Conservation (phyloP, 2,329 filamentous ascomycete species). For the Trichophyton verrucosum region DNA sequence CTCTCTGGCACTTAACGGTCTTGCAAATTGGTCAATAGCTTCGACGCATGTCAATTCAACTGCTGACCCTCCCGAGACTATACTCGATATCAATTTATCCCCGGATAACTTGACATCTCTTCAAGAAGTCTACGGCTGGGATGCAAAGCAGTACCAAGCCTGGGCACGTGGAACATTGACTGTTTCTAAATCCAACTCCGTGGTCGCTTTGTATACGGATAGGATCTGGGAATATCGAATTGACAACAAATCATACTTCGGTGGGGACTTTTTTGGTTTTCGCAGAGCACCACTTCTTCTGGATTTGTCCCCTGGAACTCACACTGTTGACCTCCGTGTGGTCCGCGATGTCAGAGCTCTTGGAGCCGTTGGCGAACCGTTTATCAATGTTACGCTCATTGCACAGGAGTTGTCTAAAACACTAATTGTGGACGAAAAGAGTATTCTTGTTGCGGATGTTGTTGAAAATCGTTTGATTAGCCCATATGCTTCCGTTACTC, state of each 20-base stretch:
- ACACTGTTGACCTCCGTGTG: constrained; percentile 42
- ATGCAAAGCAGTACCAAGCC: constrained; percentile 46
- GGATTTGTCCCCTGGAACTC: constrained; percentile 37
- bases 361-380: constrained; percentile 39
- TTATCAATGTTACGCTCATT: constrained; percentile 32
- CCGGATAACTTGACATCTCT: constrained; percentile 43
- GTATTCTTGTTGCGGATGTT: constrained; percentile 41
- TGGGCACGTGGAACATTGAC: constrained; percentile 43
- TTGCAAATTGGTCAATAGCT: constrained; percentile 37
- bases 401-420: constrained; percentile 18
- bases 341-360: constrained; percentile 46
- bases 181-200: constrained; percentile 21
- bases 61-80: constrained; percentile 23
- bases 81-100: constrained; percentile 36
- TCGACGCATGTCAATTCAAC: constrained; percentile 22
- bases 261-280: constrained; percentile 46
- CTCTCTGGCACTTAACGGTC: constrained; percentile 40
- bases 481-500: constrained; percentile 35
- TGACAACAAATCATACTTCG: constrained; percentile 41
- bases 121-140: constrained; percentile 46
- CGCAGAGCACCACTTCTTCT: constrained; percentile 40
- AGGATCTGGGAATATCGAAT: constrained; percentile 43
- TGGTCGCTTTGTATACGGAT: constrained; percentile 35
- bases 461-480: constrained; percentile 37
- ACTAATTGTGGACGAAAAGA: constrained; percentile 22